Evolutionary conservation across 2,329 filamentous ascomycete genomes (phyloP), one percentile per base, ranked within the genome.

Genomic region (Macrophomina pseudophaseolina): DNA sequence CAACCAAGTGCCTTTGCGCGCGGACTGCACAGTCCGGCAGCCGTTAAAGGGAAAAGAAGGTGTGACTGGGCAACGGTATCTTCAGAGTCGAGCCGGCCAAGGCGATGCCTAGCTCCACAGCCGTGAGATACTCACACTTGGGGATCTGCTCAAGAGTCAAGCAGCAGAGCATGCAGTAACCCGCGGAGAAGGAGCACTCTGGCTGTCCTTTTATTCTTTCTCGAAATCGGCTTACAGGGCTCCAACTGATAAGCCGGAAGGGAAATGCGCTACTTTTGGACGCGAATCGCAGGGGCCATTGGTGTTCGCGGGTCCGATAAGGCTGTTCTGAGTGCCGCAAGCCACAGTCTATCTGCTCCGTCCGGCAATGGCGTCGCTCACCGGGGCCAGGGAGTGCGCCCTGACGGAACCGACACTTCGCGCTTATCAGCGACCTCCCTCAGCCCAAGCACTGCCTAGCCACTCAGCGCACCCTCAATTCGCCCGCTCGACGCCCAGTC

Each of bases 171-270:
- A 38, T 42, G 52, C 35, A 35, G 18, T 5, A 28, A 8, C 30
- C 64, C 64, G 64, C 64, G 64, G 64, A 66, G 64, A 66, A 66
- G 64, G 64, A 40, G 46, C 54, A 32, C 48, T 14, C n/a, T 30
- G 46, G 14, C 16, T 11, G 30, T 32, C 28, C 23, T 23, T 44
- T 60, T 66, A 40, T 44, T 60, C 35, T 48, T 7, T 33, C 54
- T 60, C 33, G 53, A 38, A 59, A 58, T 42, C 33, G 52, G 42
- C 60, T 49, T 46, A 63, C 35, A 23, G 32, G 44, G 44, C 49
- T 9, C 18, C 33, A 18, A 35, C 46, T 66, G 53, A 66, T 66
- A 66, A 60, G 64, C 16, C 33, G 23, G 42, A 30, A 33, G 49
- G 23, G 42, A 40, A 18, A 60, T 46, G 38, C 64, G 53, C 53